phyloP scores from a whole-genome alignment of 306 rosid species.

The Sindora glabra region DNA sequence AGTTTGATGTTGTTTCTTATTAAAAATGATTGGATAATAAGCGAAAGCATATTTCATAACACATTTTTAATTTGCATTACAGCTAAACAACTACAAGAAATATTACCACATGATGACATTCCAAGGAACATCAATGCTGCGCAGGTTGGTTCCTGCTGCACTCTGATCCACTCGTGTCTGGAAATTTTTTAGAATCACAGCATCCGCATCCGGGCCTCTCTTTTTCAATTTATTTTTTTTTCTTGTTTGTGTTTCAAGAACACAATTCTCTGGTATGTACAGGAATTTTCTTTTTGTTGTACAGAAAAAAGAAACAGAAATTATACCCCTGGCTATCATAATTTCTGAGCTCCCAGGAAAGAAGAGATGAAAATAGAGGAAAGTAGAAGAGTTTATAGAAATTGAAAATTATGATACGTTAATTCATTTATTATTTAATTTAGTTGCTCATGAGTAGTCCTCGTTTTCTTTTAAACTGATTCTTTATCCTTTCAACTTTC shows the following conservation, averaged over 20 bases:
- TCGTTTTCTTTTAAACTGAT: not conserved
- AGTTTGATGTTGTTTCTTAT: not conserved
- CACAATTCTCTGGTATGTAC: constrained; percentile 29
- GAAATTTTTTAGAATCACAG: too few relatives aligned
- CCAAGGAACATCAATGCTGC: constrained; percentile 57
- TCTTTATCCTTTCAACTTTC: too few relatives aligned
- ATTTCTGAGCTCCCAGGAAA: constrained; percentile 31
- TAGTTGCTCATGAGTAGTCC: not conserved
- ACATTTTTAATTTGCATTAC: not conserved
- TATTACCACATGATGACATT: constrained; percentile 75
- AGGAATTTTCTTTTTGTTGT: constrained; percentile 43
- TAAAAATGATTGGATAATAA: too few relatives aligned
- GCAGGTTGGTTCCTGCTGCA: constrained; percentile 33
- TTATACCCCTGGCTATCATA: constrained; percentile 16
- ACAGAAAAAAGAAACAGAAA: constrained; percentile 30
- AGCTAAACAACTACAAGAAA: constrained; percentile 46
- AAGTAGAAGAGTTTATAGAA: not conserved
- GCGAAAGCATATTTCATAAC: too few relatives aligned
- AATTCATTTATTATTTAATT: not conserved
- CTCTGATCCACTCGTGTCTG: constrained; percentile 27
- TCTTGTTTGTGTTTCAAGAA: constrained; percentile 17
- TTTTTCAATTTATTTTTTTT: constrained; percentile 9
- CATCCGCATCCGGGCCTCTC: not conserved
- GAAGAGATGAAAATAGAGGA: constrained; percentile 23
- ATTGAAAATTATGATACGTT: constrained; percentile 22